Base-by-base conservation (phyloP, 768 basidiomycete species). In the Leccinum aurantiacum region DNA sequence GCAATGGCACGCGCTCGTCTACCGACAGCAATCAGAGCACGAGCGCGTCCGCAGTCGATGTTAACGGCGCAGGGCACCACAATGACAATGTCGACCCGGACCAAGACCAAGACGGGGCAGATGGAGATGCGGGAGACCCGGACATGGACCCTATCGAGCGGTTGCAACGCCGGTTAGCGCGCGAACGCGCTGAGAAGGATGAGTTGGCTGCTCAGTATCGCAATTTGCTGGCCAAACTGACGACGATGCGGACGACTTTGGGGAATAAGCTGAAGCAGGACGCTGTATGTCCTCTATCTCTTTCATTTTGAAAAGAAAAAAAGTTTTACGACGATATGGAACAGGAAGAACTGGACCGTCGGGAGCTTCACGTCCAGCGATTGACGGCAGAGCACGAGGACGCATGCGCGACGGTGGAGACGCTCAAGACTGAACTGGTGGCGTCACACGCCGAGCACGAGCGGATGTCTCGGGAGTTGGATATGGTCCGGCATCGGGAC, bases 331-430 rank as follows among this genome's bases (percentile, higher is more conserved):
- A 24, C 47, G 19, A 25, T 19, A 6, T 65, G 69, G 65, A 57
- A 35, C 79, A 99, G 96, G 97, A 98, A 86, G 97, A 98, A 82
- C 88, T 99, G 47, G 97, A 98, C 80, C 83, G 94, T 63, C 82
- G 93, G 62, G 95, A 95, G 70, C 88, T 91, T 65, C 81, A 88
- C 37, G 83, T 97, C 35, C 90, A 90, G 59, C 84, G 88, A 60
- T 77, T 99, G 27, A 87, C 84, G 2, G 84, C 82, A 3, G 87
- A 93, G 69, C 91, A 89, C 69, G 88, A 91, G 6, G 88, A 92
- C 67, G 79, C 95, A 15, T 71, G 77, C 8, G 69, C 74, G 31
- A 91, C 93, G 0, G 76, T 97, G 29, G 86, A 90, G 56, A 89
- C 93, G 8, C 81, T 98, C 38, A 89, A 91, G 69, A 67, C 82